A percentile compares a stretch with the other conserved stretches of the same genome.
These are phyloP conservation scores for Ceratocystis ficicola DNA, from an alignment of 2,329 filamentous ascomycete species.

Conservation along the genomic window DNA sequence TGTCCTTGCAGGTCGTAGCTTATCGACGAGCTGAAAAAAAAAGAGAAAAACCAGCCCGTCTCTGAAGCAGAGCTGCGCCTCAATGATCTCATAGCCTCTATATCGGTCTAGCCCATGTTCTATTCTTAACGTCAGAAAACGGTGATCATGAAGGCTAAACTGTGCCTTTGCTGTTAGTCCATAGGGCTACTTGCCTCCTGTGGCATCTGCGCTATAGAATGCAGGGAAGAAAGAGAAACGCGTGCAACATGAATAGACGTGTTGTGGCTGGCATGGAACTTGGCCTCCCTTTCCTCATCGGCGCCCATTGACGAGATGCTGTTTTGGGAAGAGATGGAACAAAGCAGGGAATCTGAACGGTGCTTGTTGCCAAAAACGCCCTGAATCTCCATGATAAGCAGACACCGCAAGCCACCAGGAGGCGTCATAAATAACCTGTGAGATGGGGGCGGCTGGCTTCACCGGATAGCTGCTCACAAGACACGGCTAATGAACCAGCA, in stretches of 20 bases:
- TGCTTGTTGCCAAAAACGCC: not conserved
- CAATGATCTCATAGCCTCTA: conserved; percentile 4
- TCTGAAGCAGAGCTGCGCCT: not conserved
- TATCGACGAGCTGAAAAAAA: not conserved
- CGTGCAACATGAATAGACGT: not conserved
- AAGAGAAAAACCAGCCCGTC: not conserved
- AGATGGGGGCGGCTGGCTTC: not conserved
- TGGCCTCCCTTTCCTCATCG: not conserved
- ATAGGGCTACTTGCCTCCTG: not conserved
- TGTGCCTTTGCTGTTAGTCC: conserved; percentile 4
- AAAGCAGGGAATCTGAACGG: not conserved
- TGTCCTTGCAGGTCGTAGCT: not conserved
- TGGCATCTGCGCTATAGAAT: not conserved
- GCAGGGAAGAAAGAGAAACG: not conserved
- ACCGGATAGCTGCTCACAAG: not conserved
- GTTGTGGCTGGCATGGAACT: conserved; percentile 1
- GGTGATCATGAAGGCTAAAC: not conserved
- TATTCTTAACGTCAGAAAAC: not conserved
- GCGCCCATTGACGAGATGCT: not conserved
- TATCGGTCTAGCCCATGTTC: not conserved
- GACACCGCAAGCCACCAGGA: conserved; percentile 4
- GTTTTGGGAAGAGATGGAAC: conserved; percentile 4
- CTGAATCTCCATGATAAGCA: not conserved
- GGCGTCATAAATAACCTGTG: not conserved
- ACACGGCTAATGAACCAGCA: not conserved